These are phyloP conservation scores for Suhomyces emberorum DNA, from an alignment of 805 yeast genomes.

Conservation along the genomic window DNA sequence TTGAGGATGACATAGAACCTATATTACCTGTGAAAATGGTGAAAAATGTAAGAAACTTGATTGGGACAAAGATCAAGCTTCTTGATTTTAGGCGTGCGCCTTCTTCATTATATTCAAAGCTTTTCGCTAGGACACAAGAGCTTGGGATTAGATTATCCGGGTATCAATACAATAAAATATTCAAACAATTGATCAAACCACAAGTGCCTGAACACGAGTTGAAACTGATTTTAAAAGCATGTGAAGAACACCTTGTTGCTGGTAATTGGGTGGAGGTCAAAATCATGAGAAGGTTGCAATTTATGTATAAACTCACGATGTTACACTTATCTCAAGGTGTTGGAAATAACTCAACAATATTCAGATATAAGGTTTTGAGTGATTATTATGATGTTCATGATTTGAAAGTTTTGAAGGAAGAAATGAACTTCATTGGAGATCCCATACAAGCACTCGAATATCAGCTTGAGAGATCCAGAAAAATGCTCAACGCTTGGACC, in stretches of 20 bases:
- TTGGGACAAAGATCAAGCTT: constrained; percentile 14
- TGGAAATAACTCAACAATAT: constrained; percentile 11
- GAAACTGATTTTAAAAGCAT: constrained; percentile 15
- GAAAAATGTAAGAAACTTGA: constrained; percentile 6
- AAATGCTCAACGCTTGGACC: constrained; percentile 1
- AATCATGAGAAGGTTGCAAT: constrained; percentile 18
- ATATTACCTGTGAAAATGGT: constrained; percentile 9
- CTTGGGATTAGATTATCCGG: constrained; percentile 17
- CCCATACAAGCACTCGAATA: constrained; percentile 11
- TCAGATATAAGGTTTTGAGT: constrained; percentile 21
- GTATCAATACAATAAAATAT: constrained; percentile 15
- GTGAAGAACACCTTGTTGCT: constrained; percentile 29
- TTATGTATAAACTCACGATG: constrained; percentile 27
- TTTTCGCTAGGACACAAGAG: constrained; percentile 8
- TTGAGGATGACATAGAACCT: constrained; percentile 4
- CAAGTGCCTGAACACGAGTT: constrained; percentile 5
- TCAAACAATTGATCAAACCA: constrained; percentile 8
- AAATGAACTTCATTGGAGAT: constrained; percentile 10
- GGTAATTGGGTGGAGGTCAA: constrained; percentile 30
- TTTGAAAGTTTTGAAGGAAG: constrained; percentile 10
- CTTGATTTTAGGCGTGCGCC: constrained; percentile 5
- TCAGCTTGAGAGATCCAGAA: constrained; percentile 9
- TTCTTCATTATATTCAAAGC: constrained; percentile 9
- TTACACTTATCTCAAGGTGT: constrained; percentile 14
- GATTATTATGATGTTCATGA: constrained; percentile 23